phyloP scores from a whole-genome alignment of 164 flowering plant genomes.

The Hamamelis virginiana region DNA sequence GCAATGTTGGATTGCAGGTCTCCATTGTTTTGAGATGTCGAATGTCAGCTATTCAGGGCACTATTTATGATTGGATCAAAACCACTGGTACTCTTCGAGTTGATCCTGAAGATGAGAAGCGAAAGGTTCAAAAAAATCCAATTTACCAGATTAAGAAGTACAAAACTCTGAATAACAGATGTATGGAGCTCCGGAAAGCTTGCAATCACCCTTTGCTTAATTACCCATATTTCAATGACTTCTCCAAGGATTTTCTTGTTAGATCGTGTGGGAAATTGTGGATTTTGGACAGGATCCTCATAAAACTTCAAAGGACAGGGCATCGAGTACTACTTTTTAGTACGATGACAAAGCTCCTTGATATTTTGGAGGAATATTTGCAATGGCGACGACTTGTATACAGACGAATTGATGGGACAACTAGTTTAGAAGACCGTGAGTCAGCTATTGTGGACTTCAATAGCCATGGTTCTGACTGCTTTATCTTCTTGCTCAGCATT shows the following conservation, averaged over 20 bases:
- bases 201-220: constrained; percentile 98
- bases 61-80: constrained; percentile 97
- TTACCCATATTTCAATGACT: constrained; percentile 80
- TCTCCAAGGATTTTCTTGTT: constrained; percentile 85
- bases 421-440: constrained; percentile 96
- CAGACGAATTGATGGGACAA: constrained; percentile 94
- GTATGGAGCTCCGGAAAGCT: constrained; percentile 96
- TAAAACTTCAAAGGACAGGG: constrained; percentile 90
- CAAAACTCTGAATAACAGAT: constrained; percentile 76
- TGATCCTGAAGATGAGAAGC: constrained; percentile 93
- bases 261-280: constrained; percentile 95
- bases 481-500: constrained; percentile 94
- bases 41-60: constrained; percentile 95
- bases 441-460: constrained; percentile 96
- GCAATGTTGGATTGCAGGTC: constrained; percentile 51
- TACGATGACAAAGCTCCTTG: constrained; percentile 98
- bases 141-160: constrained; percentile 67
- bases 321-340: constrained; percentile 95
- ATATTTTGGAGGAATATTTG: constrained; percentile 90
- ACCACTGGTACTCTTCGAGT: constrained; percentile 89
- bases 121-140: constrained; percentile 68
- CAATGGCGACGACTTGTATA: constrained; percentile 88
- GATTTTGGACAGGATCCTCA: constrained; percentile 90
- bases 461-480: constrained; percentile 72
- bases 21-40: constrained; percentile 84